These are phyloP conservation scores for Scedosporium boydii DNA, from an alignment of 2,329 filamentous ascomycete species.

Conservation along the genomic window DNA sequence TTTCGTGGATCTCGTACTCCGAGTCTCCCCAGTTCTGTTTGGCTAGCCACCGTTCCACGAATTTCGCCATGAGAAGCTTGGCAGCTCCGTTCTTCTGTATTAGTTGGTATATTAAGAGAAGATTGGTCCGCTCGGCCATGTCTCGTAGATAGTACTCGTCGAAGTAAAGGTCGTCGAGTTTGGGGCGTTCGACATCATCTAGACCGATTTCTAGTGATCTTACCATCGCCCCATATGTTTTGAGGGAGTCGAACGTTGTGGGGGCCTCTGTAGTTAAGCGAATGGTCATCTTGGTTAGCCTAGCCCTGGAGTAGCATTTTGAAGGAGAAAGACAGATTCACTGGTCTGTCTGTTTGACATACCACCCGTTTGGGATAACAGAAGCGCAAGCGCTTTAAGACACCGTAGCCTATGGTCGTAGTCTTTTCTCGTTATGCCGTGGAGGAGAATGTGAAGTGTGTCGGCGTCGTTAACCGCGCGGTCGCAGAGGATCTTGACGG, in stretches of 20 bases:
- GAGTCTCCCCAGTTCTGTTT: constrained; percentile 59
- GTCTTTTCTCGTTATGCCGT: constrained; percentile 47
- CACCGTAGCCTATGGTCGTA: constrained; percentile 50
- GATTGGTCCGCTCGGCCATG: constrained; percentile 49
- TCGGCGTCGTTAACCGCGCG: constrained; percentile 48
- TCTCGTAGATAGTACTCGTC: constrained; percentile 56
- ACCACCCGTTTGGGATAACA: constrained; percentile 33
- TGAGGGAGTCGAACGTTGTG: constrained; percentile 37
- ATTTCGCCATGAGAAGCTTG: constrained; percentile 50
- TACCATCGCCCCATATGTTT: constrained; percentile 48
- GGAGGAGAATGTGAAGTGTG: constrained; percentile 40
- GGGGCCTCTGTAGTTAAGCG: constrained; percentile 25
- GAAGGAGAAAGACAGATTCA: not conserved
- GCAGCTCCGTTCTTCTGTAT: constrained; percentile 49
- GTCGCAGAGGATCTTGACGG: constrained; percentile 48
- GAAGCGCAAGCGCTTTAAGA: constrained; percentile 45
- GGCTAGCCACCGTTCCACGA: constrained; percentile 66
- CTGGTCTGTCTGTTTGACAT: not conserved
- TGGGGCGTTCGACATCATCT: constrained; percentile 37
- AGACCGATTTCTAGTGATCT: constrained; percentile 48
- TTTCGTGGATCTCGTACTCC: constrained; percentile 40
- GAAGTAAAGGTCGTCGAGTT: constrained; percentile 45
- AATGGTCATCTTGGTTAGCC: not conserved
- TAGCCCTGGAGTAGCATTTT: not conserved
- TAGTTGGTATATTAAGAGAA: constrained; percentile 48